Evolutionary conservation across 2,329 filamentous ascomycete species (phyloP).

Genomic region (Pseudogymnoascus sp.): DNA sequence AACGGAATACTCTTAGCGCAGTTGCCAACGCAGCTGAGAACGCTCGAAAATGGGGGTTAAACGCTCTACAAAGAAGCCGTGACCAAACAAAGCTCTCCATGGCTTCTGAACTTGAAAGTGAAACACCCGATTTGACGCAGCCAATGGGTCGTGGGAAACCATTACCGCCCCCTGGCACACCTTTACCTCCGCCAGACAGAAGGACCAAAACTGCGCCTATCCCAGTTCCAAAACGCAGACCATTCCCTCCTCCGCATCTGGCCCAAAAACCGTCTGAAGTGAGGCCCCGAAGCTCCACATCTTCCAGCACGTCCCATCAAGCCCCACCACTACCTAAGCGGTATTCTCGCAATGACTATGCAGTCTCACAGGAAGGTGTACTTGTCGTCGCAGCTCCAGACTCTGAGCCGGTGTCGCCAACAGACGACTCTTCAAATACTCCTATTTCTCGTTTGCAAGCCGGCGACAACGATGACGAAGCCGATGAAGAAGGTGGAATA

Average conservation of each 20-base stretch:
- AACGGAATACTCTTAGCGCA: constrained; percentile 44
- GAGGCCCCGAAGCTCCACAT: neutral
- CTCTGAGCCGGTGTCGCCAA: constrained; percentile 44
- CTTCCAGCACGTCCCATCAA: neutral
- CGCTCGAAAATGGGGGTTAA: constrained; percentile 51
- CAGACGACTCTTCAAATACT: constrained; percentile 22
- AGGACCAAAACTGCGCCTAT: constrained; percentile 49
- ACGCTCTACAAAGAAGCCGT: constrained; percentile 41
- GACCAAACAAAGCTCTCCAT: constrained; percentile 32
- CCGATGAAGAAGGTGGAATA: too few relatives aligned
- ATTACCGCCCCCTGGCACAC: constrained; percentile 70
- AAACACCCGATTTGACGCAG: constrained; percentile 33
- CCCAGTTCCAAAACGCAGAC: constrained; percentile 55
- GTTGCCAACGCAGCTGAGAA: constrained; percentile 47
- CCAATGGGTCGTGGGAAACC: constrained; percentile 79
- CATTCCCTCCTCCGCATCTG: constrained; percentile 39
- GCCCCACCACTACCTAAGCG: constrained; percentile 40
- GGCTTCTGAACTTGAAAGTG: constrained; percentile 11
- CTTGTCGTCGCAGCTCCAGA: constrained; percentile 57
- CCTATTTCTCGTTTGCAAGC: neutral
- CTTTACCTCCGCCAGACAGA: constrained; percentile 61
- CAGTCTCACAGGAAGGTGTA: constrained; percentile 31
- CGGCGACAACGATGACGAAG: neutral
- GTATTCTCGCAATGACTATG: constrained; percentile 29
- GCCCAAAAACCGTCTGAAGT: constrained; percentile 21